A percentile compares a stretch with the other conserved stretches of the same genome.
phyloP scores from a whole-genome alignment of 768 basidiomycete genomes.

The Mycena amicta region DNA sequence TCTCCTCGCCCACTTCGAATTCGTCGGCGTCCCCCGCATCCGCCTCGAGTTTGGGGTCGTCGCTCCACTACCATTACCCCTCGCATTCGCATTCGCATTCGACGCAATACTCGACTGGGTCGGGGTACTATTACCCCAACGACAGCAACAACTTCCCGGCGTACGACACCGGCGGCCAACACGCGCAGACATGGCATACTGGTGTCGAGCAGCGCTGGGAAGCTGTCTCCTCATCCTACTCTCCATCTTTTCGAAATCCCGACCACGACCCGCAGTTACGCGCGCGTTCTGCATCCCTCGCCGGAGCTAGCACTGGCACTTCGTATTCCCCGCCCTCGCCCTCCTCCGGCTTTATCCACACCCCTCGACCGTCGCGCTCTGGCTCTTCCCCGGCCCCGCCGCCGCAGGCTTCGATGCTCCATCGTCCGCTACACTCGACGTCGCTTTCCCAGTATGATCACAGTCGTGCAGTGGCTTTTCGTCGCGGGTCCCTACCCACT shows the following conservation, averaged over 20 bases:
- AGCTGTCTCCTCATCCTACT: too few relatives aligned
- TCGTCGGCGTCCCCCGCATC: neutral
- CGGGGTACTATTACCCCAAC: neutral
- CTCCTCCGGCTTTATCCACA: too few relatives aligned
- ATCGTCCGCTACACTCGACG: too few relatives aligned
- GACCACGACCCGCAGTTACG: neutral
- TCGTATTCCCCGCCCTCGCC: too few relatives aligned
- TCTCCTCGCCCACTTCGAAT: neutral
- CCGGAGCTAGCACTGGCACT: too few relatives aligned
- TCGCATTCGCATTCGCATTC: neutral
- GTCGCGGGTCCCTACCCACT: too few relatives aligned
- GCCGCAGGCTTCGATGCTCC: too few relatives aligned
- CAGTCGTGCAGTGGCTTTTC: too few relatives aligned
- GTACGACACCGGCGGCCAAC: neutral
- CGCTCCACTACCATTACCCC: neutral
- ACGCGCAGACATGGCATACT: neutral
- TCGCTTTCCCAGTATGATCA: too few relatives aligned
- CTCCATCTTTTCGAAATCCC: neutral
- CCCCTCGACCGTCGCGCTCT: too few relatives aligned
- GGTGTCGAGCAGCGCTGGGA: neutral
- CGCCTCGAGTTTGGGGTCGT: too few relatives aligned
- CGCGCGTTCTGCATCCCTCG: neutral
- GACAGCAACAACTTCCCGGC: neutral
- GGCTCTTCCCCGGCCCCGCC: too few relatives aligned
- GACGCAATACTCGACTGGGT: neutral